Evolutionary conservation across 768 basidiomycete genomes (phyloP).

Genomic region (Tylopilus vinaceipallidus): DNA sequence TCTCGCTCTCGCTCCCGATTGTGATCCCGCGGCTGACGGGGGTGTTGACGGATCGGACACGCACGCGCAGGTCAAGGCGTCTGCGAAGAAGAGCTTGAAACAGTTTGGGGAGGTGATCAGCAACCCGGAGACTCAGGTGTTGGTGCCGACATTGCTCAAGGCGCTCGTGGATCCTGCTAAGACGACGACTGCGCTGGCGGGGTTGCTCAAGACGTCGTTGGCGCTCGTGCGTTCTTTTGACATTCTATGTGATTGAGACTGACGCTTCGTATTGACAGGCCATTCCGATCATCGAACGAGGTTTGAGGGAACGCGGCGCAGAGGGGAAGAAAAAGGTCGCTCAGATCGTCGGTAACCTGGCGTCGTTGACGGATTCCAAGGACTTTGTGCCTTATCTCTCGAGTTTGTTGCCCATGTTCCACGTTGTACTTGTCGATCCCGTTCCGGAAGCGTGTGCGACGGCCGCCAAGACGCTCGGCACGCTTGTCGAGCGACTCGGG

Average conservation of each 20-base stretch:
- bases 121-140: conserved; percentile 93
- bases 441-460: conserved; percentile 98
- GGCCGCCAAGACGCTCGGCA: conserved; percentile 93
- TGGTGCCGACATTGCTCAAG: conserved; percentile 88
- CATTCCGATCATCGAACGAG: conserved; percentile 92
- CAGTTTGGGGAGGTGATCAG: conserved; percentile 98
- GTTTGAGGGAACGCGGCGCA: conserved; percentile 86
- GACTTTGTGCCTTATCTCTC: conserved; percentile 96
- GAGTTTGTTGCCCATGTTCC: conserved; percentile 85
- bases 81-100: conserved; percentile 94
- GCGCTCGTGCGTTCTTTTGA: conserved; percentile 61
- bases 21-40: conserved; percentile 95
- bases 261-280: conserved; percentile 47
- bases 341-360: conserved; percentile 96
- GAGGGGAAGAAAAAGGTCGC: conserved; percentile 95
- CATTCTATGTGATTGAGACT: neutral
- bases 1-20: conserved; percentile 91
- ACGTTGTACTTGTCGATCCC: conserved; percentile 90
- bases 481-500: conserved; percentile 94
- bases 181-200: conserved; percentile 80
- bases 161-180: conserved; percentile 94
- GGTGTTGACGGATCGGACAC: conserved; percentile 96
- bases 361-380: conserved; percentile 82
- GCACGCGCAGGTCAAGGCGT: conserved; percentile 89
- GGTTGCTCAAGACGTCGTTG: conserved; percentile 90